A percentile compares a stretch with the other conserved stretches of the same genome.
Conservation (phyloP, 106 monocot genomes). For the Alisma plantagoaquatica region DNA sequence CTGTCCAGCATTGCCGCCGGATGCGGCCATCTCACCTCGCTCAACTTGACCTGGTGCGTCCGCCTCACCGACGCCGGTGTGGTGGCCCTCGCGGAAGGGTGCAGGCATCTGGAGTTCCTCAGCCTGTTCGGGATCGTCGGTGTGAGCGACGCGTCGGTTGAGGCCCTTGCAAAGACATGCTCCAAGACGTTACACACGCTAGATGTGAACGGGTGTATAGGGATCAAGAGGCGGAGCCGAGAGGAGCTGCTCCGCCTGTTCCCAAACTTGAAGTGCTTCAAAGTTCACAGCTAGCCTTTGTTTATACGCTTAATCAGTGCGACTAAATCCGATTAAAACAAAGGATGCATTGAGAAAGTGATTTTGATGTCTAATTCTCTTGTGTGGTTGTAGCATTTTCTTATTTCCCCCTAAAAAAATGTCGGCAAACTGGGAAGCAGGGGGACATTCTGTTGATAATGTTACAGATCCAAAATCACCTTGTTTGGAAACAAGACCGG, state of each 20-base stretch:
- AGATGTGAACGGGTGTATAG: conserved; percentile 81
- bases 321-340: too few relatives aligned
- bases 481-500: too few relatives aligned
- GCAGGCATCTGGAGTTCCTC: conserved; percentile 60
- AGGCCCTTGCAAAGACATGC: conserved; percentile 49
- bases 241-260: conserved; percentile 51
- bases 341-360: too few relatives aligned
- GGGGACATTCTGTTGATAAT: too few relatives aligned
- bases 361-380: too few relatives aligned
- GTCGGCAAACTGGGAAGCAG: too few relatives aligned
- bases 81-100: conserved; percentile 46
- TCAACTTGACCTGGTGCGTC: conserved; percentile 91
- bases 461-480: too few relatives aligned
- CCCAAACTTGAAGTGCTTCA: too few relatives aligned
- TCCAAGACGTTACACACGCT: conserved; percentile 55
- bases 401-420: too few relatives aligned
- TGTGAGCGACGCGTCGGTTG: conserved; percentile 56
- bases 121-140: conserved; percentile 87
- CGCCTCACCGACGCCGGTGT: conserved; percentile 60
- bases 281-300: too few relatives aligned
- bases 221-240: conserved; percentile 68
- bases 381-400: too few relatives aligned
- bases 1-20: conserved; percentile 51
- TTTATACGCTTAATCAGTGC: too few relatives aligned
- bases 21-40: conserved; percentile 43